Conservation (phyloP, 768 basidiomycete species). For the Lactarius hatsudake region DNA sequence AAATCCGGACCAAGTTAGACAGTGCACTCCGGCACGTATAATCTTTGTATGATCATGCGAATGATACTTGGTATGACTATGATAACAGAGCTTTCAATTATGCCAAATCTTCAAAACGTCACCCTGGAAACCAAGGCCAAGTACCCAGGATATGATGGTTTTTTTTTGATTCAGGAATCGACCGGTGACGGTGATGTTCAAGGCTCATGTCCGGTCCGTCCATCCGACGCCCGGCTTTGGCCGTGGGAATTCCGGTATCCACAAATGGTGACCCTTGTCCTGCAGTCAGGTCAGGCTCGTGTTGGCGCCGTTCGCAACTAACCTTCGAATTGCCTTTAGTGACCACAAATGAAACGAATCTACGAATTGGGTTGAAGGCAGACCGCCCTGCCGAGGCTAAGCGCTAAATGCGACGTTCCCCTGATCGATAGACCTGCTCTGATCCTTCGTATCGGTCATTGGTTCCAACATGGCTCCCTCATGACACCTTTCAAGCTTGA, state of each 20-base stretch:
- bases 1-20: not conserved
- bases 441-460: not conserved
- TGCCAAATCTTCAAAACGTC: not conserved
- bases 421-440: not conserved
- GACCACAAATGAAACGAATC: not conserved
- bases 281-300: not conserved
- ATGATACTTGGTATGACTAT: no score
- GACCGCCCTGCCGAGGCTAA: not conserved
- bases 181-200: no score
- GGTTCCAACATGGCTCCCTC: not conserved
- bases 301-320: not conserved
- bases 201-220: no score
- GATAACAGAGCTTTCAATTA: not conserved
- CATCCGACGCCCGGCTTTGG: not conserved
- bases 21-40: not conserved
- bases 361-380: constrained; percentile 2
- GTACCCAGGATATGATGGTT: not conserved
- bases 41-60: no score
- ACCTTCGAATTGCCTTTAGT: constrained; percentile 6
- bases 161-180: no score
- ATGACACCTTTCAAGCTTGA: not conserved
- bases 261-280: not conserved
- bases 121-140: not conserved
- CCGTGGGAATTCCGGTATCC: not conserved
- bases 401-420: not conserved